These are phyloP conservation scores for Vitis cinerea DNA, from an alignment of 164 flowering plant genomes.

Conservation along the genomic window DNA sequence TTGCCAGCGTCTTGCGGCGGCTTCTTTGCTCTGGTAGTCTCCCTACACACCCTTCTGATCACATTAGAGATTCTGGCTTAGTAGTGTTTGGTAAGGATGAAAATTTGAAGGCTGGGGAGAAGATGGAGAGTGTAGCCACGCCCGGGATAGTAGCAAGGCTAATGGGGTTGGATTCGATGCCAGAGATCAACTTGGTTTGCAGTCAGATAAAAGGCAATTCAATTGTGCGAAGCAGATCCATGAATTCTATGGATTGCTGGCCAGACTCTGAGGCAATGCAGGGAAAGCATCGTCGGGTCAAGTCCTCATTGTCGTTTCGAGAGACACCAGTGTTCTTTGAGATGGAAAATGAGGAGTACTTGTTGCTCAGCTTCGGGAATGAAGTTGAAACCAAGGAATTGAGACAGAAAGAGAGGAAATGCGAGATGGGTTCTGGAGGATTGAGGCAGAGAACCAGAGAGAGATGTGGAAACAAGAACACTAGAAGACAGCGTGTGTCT, in stretches of 20 bases:
- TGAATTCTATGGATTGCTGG: slow-evolving; percentile 29
- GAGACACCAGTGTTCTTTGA: slow-evolving; percentile 33
- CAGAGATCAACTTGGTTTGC: slow-evolving; percentile 15
- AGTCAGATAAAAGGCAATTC: slow-evolving; percentile 14
- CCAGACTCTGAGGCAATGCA: slow-evolving; percentile 6
- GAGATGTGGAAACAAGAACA: slow-evolving; percentile 13
- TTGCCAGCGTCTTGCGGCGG: slow-evolving; percentile 37
- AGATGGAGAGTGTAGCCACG: slow-evolving; percentile 10
- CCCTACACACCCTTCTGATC: slow-evolving; percentile 43
- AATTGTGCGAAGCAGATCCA: slow-evolving; percentile 34
- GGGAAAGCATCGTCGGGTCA: slow-evolving; percentile 23
- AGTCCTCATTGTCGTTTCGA: slow-evolving; percentile 29
- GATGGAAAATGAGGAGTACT: slow-evolving; percentile 47
- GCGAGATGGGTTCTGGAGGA: slow-evolving; percentile 30
- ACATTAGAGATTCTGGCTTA: slow-evolving; percentile 11
- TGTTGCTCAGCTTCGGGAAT: slow-evolving; percentile 58
- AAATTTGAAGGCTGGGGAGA: slow-evolving; percentile 2
- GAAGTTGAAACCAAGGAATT: slow-evolving; percentile 18
- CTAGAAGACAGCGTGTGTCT: background rate
- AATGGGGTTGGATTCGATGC: slow-evolving; percentile 68
- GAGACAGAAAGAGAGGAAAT: slow-evolving; percentile 18
- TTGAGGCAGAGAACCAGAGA: slow-evolving; percentile 24
- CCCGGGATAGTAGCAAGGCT: slow-evolving; percentile 61
- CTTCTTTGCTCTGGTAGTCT: slow-evolving; percentile 46
- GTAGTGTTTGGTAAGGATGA: background rate